These are phyloP conservation scores for Globisporangium recalcitrans DNA, from an alignment of 352 stramenopile genomes.

Conservation along the genomic window DNA sequence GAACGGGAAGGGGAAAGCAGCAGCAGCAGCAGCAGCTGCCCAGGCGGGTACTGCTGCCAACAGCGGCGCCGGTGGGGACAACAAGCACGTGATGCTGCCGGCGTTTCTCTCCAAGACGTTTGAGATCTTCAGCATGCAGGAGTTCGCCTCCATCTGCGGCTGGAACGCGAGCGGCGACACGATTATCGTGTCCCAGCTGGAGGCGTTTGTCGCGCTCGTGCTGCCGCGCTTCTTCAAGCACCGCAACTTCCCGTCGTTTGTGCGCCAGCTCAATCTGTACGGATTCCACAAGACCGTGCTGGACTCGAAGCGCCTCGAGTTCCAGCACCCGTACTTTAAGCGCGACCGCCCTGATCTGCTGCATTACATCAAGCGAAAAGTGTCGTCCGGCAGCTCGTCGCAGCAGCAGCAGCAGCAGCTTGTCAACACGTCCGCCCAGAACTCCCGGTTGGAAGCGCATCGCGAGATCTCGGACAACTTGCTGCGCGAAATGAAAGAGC, in stretches of 20 bases:
- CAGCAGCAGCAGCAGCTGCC: not conserved
- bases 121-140: constrained; percentile 89
- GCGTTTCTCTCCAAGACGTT: constrained; percentile 92
- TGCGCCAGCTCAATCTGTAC: constrained; percentile 93
- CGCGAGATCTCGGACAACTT: constrained; percentile 76
- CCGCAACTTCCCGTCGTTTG: constrained; percentile 92
- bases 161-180: constrained; percentile 90
- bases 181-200: constrained; percentile 89
- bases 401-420: constrained; percentile 33
- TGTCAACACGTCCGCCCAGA: constrained; percentile 48
- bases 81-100: constrained; percentile 82
- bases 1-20: constrained; percentile 16
- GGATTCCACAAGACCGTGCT: constrained; percentile 91
- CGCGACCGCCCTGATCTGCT: constrained; percentile 79
- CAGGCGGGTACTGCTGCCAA: not conserved
- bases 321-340: constrained; percentile 91
- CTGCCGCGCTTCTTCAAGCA: constrained; percentile 91
- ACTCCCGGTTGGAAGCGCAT: constrained; percentile 62
- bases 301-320: constrained; percentile 91
- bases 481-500: constrained; percentile 79
- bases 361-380: constrained; percentile 86
- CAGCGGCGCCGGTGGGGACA: constrained; percentile 19
- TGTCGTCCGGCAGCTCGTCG: constrained; percentile 42
- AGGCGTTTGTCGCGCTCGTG: constrained; percentile 79
- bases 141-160: constrained; percentile 81